Evolutionary conservation across 2,329 filamentous ascomycete species (phyloP).

Genomic region (Periglandula ipomoeae): DNA sequence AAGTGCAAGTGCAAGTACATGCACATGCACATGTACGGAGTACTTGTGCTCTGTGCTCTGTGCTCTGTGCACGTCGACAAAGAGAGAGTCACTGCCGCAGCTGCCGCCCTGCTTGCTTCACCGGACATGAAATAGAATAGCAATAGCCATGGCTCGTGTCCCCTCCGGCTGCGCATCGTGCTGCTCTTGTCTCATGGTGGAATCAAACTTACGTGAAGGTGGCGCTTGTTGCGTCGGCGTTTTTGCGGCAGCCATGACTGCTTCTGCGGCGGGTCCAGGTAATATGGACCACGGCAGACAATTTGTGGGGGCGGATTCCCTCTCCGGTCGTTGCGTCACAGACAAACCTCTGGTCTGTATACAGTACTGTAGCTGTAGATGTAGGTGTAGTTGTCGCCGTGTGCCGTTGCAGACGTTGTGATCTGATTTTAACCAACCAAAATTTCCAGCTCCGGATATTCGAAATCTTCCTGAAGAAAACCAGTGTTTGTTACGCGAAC

Average conservation of each 20-base stretch:
- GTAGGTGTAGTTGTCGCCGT: not conserved
- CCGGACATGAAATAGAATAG: no score
- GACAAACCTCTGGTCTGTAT: not conserved
- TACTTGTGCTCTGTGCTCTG: no score
- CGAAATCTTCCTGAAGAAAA: no score
- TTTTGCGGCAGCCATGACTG: conserved; percentile 8
- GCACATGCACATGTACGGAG: no score
- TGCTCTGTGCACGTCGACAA: no score
- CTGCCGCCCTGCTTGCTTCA: no score
- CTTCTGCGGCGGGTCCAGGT: not conserved
- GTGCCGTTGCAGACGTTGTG: not conserved
- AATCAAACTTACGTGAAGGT: conserved; percentile 7
- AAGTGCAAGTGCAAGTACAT: no score
- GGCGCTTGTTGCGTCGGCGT: conserved; percentile 8
- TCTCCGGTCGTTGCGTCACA: not conserved
- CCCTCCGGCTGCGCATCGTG: not conserved
- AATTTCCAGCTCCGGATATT: no score
- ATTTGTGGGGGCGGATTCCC: not conserved
- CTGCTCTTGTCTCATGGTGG: not conserved
- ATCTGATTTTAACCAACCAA: no score
- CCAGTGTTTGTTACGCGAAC: no score
- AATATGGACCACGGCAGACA: not conserved
- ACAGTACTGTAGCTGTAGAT: not conserved
- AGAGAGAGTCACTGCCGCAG: no score
- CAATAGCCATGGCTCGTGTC: not conserved